Percentiles rank a stretch among this genome's conserved stretches.
These are phyloP conservation scores for Bjerkandera adusta DNA, from an alignment of 1,284 basidiomycete species.

Conservation along the genomic window DNA sequence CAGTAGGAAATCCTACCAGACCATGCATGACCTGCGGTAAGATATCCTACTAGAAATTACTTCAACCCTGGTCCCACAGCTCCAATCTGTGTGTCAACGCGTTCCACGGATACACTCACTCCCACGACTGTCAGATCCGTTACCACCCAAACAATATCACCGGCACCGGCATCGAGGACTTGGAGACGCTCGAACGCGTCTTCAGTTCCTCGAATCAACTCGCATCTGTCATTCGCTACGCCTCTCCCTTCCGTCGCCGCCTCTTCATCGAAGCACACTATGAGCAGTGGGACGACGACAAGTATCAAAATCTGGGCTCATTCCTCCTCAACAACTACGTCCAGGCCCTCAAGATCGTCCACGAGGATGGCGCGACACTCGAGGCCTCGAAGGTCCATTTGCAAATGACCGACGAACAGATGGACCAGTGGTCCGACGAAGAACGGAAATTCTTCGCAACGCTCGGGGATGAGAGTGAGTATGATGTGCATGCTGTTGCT, in stretches of 20 bases:
- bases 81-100: slow-evolving; percentile 26
- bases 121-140: slow-evolving; percentile 26
- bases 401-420: slow-evolving; percentile 12
- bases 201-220: slow-evolving; percentile 31
- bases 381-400: slow-evolving; percentile 4
- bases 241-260: slow-evolving; percentile 26
- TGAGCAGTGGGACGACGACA: slow-evolving; percentile 30
- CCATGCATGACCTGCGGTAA: too few species aligned
- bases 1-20: too few species aligned
- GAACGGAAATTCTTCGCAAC: slow-evolving; percentile 5
- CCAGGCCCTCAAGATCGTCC: slow-evolving; percentile 26
- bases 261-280: slow-evolving; percentile 27
- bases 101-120: slow-evolving; percentile 34
- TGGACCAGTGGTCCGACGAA: slow-evolving; percentile 17
- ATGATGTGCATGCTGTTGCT: background rate
- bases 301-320: slow-evolving; percentile 22
- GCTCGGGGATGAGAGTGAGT: background rate
- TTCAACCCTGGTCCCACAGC: too few species aligned
- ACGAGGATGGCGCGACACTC: slow-evolving; percentile 7
- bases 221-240: slow-evolving; percentile 27
- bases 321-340: slow-evolving; percentile 28
- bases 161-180: slow-evolving; percentile 30
- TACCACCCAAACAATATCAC: slow-evolving; percentile 26
- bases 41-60: too few species aligned
- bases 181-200: slow-evolving; percentile 30